phyloP scores from a whole-genome alignment of 1,284 basidiomycete species.

The Lentinula novae-zelandiae region DNA sequence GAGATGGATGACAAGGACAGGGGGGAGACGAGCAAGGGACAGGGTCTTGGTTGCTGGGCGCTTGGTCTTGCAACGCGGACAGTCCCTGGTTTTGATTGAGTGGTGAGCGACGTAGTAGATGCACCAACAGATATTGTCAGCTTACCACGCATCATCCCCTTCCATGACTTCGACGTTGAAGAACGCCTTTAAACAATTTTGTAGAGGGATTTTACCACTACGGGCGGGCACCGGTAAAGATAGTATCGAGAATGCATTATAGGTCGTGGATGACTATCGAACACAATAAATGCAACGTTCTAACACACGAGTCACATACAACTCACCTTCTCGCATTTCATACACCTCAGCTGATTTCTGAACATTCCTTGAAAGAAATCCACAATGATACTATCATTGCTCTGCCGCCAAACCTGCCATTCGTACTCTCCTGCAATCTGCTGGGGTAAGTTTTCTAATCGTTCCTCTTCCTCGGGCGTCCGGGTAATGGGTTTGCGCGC shows the following conservation, averaged over 20 bases:
- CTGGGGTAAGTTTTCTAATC: slow-evolving; percentile 82
- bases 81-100: slow-evolving; percentile 59
- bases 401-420: slow-evolving; percentile 88
- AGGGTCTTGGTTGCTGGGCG: slow-evolving; percentile 82
- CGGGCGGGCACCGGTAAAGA: slow-evolving; percentile 84
- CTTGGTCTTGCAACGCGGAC: slow-evolving; percentile 86
- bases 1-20: slow-evolving; percentile 91
- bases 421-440: slow-evolving; percentile 92
- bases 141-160: slow-evolving; percentile 92
- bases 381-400: slow-evolving; percentile 93
- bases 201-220: slow-evolving; percentile 67
- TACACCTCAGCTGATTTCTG: slow-evolving; percentile 84
- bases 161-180: slow-evolving; percentile 91
- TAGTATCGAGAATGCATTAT: slow-evolving; percentile 96
- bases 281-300: neutral
- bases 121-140: neutral
- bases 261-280: slow-evolving; percentile 90
- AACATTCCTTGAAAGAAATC: slow-evolving; percentile 99
- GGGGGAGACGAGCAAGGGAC: slow-evolving; percentile 90
- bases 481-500: slow-evolving; percentile 70
- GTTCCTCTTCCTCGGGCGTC: slow-evolving; percentile 84
- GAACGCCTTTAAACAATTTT: slow-evolving; percentile 87
- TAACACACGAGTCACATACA: slow-evolving; percentile 5
- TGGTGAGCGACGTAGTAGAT: neutral
- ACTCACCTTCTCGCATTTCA: slow-evolving; percentile 86